Evolutionary conservation across 225 moss, liverwort and hornwort genomes (phyloP).

Genomic region (Sphagnum contortum): DNA sequence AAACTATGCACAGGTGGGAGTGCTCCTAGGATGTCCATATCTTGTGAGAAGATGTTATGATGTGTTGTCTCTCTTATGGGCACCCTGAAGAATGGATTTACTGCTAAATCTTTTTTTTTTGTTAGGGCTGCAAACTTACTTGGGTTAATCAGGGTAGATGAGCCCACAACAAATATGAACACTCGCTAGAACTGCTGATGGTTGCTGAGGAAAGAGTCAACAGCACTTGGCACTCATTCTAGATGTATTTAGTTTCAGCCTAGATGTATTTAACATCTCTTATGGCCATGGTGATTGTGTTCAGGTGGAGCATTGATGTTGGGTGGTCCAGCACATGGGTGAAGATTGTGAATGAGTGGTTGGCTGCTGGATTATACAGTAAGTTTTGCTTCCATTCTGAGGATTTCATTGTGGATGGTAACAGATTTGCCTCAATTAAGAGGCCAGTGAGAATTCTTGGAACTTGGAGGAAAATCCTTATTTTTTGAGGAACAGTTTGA

Average conservation of each 20-base stretch:
- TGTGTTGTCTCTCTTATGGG: no score
- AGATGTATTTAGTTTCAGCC: no score
- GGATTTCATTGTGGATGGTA: no score
- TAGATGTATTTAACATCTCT: no score
- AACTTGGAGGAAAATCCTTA: neutral
- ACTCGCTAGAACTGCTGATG: no score
- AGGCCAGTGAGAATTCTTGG: neutral
- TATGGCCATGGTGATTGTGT: neutral
- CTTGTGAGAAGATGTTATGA: no score
- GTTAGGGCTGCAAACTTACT: neutral
- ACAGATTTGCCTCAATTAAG: neutral
- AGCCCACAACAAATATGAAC: no score
- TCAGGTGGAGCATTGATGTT: constrained; percentile 69
- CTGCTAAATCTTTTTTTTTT: neutral
- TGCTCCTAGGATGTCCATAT: no score
- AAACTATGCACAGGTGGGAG: constrained; percentile 78
- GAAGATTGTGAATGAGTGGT: constrained; percentile 69
- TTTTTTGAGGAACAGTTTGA: no score
- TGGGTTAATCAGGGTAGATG: neutral
- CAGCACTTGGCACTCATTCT: no score
- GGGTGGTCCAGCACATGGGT: constrained; percentile 82
- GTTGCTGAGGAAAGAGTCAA: no score
- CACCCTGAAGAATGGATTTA: no score
- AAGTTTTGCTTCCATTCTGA: constrained; percentile 6
- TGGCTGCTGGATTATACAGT: constrained; percentile 54